Percentiles rank a stretch among this genome's conserved stretches.
These are phyloP conservation scores for Coprinopsis cinerea DNA, from an alignment of 768 basidiomycete genomes.

Conservation along the genomic window DNA sequence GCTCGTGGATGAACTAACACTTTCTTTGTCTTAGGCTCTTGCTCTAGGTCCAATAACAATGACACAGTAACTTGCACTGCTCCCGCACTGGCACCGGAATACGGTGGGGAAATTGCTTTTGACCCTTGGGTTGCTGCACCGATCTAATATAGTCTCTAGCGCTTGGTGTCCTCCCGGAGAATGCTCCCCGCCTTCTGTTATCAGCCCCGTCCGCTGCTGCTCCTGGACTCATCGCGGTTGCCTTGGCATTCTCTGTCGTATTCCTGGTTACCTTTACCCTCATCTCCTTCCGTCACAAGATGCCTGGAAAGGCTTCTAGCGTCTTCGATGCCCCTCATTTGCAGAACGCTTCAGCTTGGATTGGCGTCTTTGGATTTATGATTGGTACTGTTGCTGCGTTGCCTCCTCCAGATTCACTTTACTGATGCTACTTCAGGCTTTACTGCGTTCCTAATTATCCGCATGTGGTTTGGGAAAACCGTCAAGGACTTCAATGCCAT, in stretches of 20 bases:
- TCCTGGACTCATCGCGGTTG: conserved; percentile 58
- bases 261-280: conserved; percentile 65
- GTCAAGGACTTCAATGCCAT: conserved; percentile 70
- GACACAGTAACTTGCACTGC: conserved; percentile 50
- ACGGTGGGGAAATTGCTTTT: conserved; percentile 38
- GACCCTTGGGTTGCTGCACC: background rate
- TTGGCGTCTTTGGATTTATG: conserved; percentile 72
- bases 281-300: conserved; percentile 59
- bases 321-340: conserved; percentile 50
- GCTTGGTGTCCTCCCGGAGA: conserved; percentile 52
- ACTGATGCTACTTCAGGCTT: conserved; percentile 39
- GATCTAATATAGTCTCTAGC: conserved; percentile 34
- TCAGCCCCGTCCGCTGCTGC: conserved; percentile 57
- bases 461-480: conserved; percentile 80
- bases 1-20: background rate
- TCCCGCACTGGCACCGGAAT: conserved; percentile 50
- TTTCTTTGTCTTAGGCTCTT: conserved; percentile 50
- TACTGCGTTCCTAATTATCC: conserved; percentile 62
- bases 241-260: conserved; percentile 47
- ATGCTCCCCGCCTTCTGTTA: conserved; percentile 49
- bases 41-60: conserved; percentile 44
- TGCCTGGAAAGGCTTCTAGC: conserved; percentile 46
- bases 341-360: conserved; percentile 62
- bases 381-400: conserved; percentile 41
- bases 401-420: background rate